Evolutionary conservation across 2,329 filamentous ascomycete genomes (phyloP).

Genomic region (Septoria linicola): DNA sequence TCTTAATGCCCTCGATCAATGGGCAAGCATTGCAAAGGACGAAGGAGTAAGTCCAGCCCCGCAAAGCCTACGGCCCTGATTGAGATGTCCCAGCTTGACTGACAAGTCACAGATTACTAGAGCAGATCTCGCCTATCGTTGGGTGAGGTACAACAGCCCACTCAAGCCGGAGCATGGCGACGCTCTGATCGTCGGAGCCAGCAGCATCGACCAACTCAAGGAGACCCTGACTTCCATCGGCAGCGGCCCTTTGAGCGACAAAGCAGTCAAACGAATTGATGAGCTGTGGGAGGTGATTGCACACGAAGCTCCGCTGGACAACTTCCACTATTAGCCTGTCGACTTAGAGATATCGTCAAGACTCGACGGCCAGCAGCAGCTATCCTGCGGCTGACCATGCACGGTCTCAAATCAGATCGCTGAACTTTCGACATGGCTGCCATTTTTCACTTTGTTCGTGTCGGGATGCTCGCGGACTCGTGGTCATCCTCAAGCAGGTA

Average conservation of each 20-base stretch:
- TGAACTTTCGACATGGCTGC: too few relatives aligned
- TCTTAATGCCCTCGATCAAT: conserved; percentile 40
- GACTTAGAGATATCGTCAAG: too few relatives aligned
- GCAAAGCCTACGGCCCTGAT: background rate
- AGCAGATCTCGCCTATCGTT: conserved; percentile 48
- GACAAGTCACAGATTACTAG: conserved; percentile 11
- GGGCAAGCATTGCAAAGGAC: conserved; percentile 44
- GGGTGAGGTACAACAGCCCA: conserved; percentile 44
- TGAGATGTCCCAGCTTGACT: background rate
- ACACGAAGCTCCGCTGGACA: conserved; percentile 40
- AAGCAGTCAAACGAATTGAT: conserved; percentile 37
- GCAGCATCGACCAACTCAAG: conserved; percentile 34
- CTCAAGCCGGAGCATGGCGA: conserved; percentile 42
- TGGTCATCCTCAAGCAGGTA: too few relatives aligned
- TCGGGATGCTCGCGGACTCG: too few relatives aligned
- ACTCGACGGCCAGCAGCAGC: too few relatives aligned
- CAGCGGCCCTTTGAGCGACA: conserved; percentile 36
- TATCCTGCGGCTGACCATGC: too few relatives aligned
- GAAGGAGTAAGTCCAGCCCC: conserved; percentile 35
- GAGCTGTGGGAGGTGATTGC: conserved; percentile 39
- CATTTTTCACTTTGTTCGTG: too few relatives aligned
- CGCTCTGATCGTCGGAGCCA: conserved; percentile 45
- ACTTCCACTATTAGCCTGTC: conserved; percentile 25
- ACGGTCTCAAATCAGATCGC: too few relatives aligned
- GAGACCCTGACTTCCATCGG: conserved; percentile 37